phyloP scores from a whole-genome alignment of 2,329 filamentous ascomycete genomes.

The Epichloe scottii region DNA sequence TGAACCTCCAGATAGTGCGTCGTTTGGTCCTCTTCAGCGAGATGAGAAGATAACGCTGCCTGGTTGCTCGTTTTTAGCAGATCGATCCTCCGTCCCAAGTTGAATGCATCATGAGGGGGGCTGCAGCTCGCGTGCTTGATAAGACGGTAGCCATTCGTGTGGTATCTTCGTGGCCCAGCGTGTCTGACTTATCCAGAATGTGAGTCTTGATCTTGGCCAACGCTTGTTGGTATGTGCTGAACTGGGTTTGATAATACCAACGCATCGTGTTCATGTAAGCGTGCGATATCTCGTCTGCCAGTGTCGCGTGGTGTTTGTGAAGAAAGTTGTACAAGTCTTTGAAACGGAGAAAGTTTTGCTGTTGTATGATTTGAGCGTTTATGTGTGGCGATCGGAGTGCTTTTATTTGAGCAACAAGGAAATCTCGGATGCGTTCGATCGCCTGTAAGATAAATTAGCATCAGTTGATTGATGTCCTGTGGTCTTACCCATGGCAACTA shows the following conservation, averaged over 20 bases:
- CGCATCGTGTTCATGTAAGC: conserved; percentile 98
- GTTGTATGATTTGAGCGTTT: conserved; percentile 93
- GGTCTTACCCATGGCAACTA: neutral
- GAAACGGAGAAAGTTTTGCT: conserved; percentile 78
- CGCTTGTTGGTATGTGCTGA: conserved; percentile 73
- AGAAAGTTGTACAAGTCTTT: conserved; percentile 83
- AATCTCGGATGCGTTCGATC: conserved; percentile 87
- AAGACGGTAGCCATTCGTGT: conserved; percentile 50
- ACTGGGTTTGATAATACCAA: conserved; percentile 94
- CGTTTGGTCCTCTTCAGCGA: conserved; percentile 80
- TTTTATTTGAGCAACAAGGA: conserved; percentile 88
- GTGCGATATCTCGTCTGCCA: conserved; percentile 80
- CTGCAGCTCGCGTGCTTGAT: conserved; percentile 31
- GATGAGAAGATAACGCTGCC: conserved; percentile 69
- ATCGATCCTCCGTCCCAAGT: conserved; percentile 75
- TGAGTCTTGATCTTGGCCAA: conserved; percentile 79
- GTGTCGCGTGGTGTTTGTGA: conserved; percentile 64
- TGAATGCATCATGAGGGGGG: conserved; percentile 75
- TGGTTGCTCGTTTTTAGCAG: conserved; percentile 62
- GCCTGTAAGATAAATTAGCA: conserved; percentile 36
- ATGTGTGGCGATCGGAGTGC: conserved; percentile 88
- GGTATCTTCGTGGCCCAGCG: conserved; percentile 66
- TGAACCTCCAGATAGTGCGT: conserved; percentile 81
- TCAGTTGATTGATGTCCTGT: neutral
- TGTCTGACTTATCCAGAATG: conserved; percentile 67